Base-by-base conservation (phyloP, 805 yeast genomes). In the Myxozyma neotropica region DNA sequence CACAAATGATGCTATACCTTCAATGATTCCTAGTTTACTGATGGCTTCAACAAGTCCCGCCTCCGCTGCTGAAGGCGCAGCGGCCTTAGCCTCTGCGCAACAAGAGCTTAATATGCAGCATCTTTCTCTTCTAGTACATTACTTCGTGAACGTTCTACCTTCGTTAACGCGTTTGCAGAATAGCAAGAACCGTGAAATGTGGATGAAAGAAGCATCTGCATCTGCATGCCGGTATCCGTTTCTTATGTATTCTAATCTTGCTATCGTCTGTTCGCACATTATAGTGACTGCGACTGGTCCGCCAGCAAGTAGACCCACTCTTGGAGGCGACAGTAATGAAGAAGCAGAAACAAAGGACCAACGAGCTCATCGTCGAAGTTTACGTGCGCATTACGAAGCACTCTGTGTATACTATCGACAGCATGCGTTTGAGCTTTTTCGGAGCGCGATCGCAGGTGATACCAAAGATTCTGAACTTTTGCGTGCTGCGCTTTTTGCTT, bases 71-170 rank as follows among this genome's bases (percentile, higher is more conserved):
- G 42, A 38, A 38, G 13, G 42, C 17, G 42, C 42, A 15, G 42
- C 35, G 24, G 31, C n/a, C 43, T 27, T 17, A 15, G 35, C 47
- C 1, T 15, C 36, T n/a, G 55, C 48, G 15, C 48, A 46, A 15
- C 33, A 48, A n/a, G 58, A 53, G 7, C 43, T 58, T 5, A 54
- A 58, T 39, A 44, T 53, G 55, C 54, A 53, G 51, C 61, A 53
- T 49, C 39, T 58, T 8, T 44, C 55, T 2, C 48, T 58, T 5
- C 36, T 58, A 2, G 40, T 43, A 12, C 55, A 53, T 40, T 58
- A 46, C 27, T 42, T 58, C 12, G 54, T 45, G 13, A 17, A 23
- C 45, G 50, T 55, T 5, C 31, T 57, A 15, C 57, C 56, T 10
- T 15, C 52, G 40, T 19, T 58, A 5, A 46, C 61, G 17, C 33